Conservation (phyloP, 1,139 yeast species). For the Taphrina flavorubra region DNA sequence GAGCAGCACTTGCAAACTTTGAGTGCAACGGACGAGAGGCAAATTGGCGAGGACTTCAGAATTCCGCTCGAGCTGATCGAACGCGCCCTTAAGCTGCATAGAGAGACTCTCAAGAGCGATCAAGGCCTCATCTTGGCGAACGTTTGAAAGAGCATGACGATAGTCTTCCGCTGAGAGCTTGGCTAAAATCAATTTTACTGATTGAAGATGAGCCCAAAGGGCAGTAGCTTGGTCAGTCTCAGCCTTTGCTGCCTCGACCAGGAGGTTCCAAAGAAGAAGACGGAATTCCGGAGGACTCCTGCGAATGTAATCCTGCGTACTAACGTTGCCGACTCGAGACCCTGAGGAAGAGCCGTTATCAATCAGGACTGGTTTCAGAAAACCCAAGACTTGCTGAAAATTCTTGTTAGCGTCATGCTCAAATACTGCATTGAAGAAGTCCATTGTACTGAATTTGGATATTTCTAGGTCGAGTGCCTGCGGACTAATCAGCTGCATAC, state of each 20-base stretch:
- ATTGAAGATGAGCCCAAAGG: not conserved
- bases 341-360: conserved; percentile 44
- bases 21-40: not conserved
- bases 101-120: conserved; percentile 3
- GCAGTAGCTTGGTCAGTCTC: not conserved
- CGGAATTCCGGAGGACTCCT: conserved; percentile 70
- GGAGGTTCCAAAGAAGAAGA: conserved; percentile 75
- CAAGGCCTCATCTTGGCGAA: not conserved
- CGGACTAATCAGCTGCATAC: conserved; percentile 64
- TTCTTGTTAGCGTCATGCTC: conserved; percentile 51
- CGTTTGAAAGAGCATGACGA: not conserved
- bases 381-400: conserved; percentile 57
- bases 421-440: conserved; percentile 67
- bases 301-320: conserved; percentile 57
- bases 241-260: conserved; percentile 63
- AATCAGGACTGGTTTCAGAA: conserved; percentile 62
- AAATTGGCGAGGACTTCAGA: not conserved
- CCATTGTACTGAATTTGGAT: conserved; percentile 69
- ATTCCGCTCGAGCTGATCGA: not conserved
- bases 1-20: conserved; percentile 49
- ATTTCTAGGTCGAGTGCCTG: conserved; percentile 64
- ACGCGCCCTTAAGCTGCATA: not conserved
- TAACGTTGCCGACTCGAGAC: conserved; percentile 29
- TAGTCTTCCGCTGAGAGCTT: not conserved
- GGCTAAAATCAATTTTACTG: not conserved